Evolutionary conservation across 2,329 filamentous ascomycete species (phyloP).

Genomic region (Teratosphaeria nubilosa): DNA sequence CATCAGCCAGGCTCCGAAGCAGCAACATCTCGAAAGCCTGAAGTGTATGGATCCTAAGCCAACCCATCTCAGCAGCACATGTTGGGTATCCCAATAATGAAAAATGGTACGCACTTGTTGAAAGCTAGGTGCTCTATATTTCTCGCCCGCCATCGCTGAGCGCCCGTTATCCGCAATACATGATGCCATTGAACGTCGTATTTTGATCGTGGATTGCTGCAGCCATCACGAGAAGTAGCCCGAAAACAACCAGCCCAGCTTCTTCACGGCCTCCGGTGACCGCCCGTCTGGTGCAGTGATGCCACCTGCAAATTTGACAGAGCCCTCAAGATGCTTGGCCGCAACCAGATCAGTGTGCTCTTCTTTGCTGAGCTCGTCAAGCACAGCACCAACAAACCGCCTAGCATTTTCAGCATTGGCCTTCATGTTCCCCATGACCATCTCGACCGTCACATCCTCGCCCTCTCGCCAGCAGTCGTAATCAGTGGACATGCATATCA

Average conservation of each 20-base stretch:
- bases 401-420: constrained; percentile 83
- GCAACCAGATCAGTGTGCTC: constrained; percentile 65
- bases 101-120: background rate
- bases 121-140: background rate
- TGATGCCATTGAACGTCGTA: background rate
- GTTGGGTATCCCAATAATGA: background rate
- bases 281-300: constrained; percentile 75
- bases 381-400: constrained; percentile 71
- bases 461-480: constrained; percentile 95
- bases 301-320: constrained; percentile 64
- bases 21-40: no score
- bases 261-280: constrained; percentile 63
- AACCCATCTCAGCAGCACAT: background rate
- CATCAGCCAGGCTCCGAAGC: no score
- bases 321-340: constrained; percentile 72
- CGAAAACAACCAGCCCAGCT: constrained; percentile 78
- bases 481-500: constrained; percentile 99
- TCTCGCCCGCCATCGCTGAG: background rate
- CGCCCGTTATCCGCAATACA: background rate
- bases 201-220: no score
- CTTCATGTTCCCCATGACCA: constrained; percentile 96
- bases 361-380: constrained; percentile 72
- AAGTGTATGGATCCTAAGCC: no score
- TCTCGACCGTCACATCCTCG: constrained; percentile 79
- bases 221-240: constrained; percentile 51